These are phyloP conservation scores for Goffeauzyma gilvescens DNA, from an alignment of 768 basidiomycete species.

Conservation along the genomic window DNA sequence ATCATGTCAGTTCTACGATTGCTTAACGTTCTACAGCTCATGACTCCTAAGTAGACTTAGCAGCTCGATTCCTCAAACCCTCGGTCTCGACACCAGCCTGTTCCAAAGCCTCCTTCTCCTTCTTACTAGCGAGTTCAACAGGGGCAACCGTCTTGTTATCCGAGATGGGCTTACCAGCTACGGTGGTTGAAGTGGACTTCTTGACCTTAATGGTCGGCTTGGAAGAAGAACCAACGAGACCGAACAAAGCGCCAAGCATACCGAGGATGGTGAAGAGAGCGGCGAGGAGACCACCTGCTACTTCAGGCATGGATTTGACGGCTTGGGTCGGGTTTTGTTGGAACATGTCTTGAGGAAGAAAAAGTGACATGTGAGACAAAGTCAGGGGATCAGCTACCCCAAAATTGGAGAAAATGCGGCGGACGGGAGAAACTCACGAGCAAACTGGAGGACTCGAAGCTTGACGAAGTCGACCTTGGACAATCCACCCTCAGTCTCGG, in stretches of 20 bases:
- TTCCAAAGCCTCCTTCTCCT: constrained; percentile 20
- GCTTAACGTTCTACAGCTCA: background rate
- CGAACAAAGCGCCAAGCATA: constrained; percentile 61
- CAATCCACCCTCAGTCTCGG: constrained; percentile 39
- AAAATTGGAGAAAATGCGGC: too few relatives aligned
- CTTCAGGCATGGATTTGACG: constrained; percentile 74
- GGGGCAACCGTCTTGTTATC: constrained; percentile 16
- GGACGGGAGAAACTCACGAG: constrained; percentile 30
- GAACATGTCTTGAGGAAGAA: constrained; percentile 38
- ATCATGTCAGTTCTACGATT: too few relatives aligned
- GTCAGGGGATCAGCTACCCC: background rate
- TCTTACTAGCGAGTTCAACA: constrained; percentile 21
- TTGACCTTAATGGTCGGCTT: constrained; percentile 24
- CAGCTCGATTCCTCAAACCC: constrained; percentile 16
- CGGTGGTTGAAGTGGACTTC: constrained; percentile 10
- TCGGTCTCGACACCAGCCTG: constrained; percentile 18
- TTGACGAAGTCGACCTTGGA: constrained; percentile 68
- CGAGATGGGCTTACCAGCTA: constrained; percentile 10
- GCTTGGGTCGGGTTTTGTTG: constrained; percentile 59
- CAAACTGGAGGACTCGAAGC: constrained; percentile 55
- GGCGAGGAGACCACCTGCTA: constrained; percentile 55
- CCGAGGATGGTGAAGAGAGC: constrained; percentile 62
- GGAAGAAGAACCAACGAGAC: constrained; percentile 49
- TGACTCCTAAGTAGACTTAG: constrained; percentile 15
- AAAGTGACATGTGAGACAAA: background rate